These are phyloP conservation scores for Penicillium daleae DNA, from an alignment of 495 filamentous ascomycete species.

Conservation along the genomic window DNA sequence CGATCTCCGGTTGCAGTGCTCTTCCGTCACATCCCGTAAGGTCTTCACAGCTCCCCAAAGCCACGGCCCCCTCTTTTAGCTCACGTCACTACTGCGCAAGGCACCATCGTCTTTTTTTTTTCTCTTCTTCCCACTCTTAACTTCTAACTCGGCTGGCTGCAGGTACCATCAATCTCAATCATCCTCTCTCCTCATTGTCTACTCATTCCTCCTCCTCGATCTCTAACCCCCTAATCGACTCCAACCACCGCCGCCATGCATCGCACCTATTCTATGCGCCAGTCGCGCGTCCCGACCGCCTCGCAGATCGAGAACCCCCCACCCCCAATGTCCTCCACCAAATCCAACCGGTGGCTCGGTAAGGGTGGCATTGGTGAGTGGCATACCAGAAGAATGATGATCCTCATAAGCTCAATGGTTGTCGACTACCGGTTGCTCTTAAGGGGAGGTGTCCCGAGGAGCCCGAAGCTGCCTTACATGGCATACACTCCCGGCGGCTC, in stretches of 20 bases:
- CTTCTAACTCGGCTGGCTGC: constrained; percentile 22
- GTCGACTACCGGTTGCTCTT: not conserved
- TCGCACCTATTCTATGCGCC: constrained; percentile 98
- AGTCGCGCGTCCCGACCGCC: constrained; percentile 89
- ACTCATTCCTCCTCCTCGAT: constrained; percentile 7
- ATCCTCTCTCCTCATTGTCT: not conserved
- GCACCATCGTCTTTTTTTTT: constrained; percentile 25
- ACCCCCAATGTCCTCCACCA: constrained; percentile 87
- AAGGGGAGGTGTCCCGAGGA: not conserved
- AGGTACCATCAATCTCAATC: constrained; percentile 19
- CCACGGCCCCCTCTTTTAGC: constrained; percentile 24
- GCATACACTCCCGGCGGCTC: constrained; percentile 1
- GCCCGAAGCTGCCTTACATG: constrained; percentile 25
- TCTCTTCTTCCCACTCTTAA: constrained; percentile 22
- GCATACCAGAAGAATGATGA: not conserved
- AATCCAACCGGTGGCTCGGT: constrained; percentile 86
- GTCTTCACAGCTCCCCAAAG: constrained; percentile 8
- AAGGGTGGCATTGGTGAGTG: constrained; percentile 79
- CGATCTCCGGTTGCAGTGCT: constrained; percentile 37
- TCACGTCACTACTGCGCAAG: constrained; percentile 52
- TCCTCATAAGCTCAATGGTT: not conserved
- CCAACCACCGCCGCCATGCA: constrained; percentile 66
- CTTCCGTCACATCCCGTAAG: constrained; percentile 42
- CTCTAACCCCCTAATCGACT: constrained; percentile 3
- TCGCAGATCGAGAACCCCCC: constrained; percentile 91